Base-by-base conservation (phyloP, 2,329 filamentous ascomycete genomes). In the Herpotrichia juniperi region DNA sequence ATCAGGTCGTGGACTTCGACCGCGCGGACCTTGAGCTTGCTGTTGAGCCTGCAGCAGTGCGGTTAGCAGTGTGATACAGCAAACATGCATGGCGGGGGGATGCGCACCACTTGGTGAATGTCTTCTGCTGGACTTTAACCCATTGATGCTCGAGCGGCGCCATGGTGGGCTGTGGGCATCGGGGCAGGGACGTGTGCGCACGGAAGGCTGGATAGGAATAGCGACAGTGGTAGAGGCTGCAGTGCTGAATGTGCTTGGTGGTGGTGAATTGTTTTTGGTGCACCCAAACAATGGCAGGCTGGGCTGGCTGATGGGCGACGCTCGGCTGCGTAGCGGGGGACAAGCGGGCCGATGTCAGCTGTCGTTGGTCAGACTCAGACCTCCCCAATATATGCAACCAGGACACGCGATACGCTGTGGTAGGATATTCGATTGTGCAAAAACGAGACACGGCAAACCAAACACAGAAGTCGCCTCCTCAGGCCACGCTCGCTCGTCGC, bases 61-160 rank as follows among this genome's bases (percentile, higher is more conserved):
- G 48, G 54, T 70, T 53, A 71, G 67, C 54, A 55, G 47, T 30
- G 58, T 59, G 21, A 51, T 31, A 54, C 46, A 47, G 51, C 25
- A 40, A 51, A 26, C 21, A 21, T 26, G 52, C 11, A 34, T 50
- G 43, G 61, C 50, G 50, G 48, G 54, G 48, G 48, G 57, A 42
- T 54, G 70, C 78, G 66, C 69, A 90, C 89, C 94, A 99, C 90
- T 97, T 99, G 53, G 93, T 96, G 77, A 99, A 99, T 24, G 94
- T 99, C 84, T 97, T 99, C 76, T 97, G 89, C 81, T 97, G 93
- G 77, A 96, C 92, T 71, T 82, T 84, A 66, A 87, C 79, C 83
- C 84, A 86, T 76, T 83, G 81, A 78, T 85, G 82, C 75, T 87
- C 83, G 68, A 79, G 76, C 64, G 78, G 76, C 56, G 74, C 74